Percentiles rank a stretch among this genome's conserved stretches.
Conservation (phyloP, 129 eudicot species). For the Helianthus tuberosus region DNA sequence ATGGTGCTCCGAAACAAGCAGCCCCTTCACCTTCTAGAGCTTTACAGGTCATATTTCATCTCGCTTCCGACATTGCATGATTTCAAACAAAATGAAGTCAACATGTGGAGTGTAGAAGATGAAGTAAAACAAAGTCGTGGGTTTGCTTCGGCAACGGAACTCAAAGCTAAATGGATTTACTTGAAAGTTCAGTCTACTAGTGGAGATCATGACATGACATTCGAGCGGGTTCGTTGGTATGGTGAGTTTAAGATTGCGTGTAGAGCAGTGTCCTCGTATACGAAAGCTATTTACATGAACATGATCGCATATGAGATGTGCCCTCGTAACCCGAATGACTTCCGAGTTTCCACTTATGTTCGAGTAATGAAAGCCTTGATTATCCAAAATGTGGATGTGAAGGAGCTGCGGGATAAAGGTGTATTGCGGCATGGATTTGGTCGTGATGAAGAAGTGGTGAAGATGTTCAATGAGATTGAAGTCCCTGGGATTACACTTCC, state of each 20-base stretch:
- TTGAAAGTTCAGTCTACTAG: neutral
- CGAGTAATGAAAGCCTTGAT: conserved; percentile 41
- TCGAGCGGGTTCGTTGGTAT: neutral
- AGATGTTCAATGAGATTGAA: conserved; percentile 33
- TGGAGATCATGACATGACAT: conserved; percentile 17
- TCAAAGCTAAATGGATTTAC: conserved; percentile 31
- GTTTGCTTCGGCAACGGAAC: conserved; percentile 30
- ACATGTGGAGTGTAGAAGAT: too few species aligned
- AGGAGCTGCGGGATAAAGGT: conserved; percentile 16
- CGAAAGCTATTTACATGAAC: conserved; percentile 30
- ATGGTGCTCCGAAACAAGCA: too few species aligned
- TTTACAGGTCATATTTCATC: conserved; percentile 36
- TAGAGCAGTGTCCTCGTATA: conserved; percentile 5
- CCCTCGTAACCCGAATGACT: conserved; percentile 30
- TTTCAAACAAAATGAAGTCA: neutral
- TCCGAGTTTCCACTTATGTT: conserved; percentile 27
- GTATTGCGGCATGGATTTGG: conserved; percentile 26
- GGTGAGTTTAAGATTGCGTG: conserved; percentile 27
- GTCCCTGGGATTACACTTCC: conserved; percentile 1
- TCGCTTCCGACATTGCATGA: neutral
- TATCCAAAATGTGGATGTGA: conserved; percentile 30
- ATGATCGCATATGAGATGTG: conserved; percentile 44
- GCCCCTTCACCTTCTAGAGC: conserved; percentile 40
- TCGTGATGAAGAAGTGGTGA: conserved; percentile 36
- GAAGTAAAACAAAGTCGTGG: conserved; percentile 20